Evolutionary conservation across 83 land plant genomes (phyloP).

Genomic region (Isoetes engelmannii): DNA sequence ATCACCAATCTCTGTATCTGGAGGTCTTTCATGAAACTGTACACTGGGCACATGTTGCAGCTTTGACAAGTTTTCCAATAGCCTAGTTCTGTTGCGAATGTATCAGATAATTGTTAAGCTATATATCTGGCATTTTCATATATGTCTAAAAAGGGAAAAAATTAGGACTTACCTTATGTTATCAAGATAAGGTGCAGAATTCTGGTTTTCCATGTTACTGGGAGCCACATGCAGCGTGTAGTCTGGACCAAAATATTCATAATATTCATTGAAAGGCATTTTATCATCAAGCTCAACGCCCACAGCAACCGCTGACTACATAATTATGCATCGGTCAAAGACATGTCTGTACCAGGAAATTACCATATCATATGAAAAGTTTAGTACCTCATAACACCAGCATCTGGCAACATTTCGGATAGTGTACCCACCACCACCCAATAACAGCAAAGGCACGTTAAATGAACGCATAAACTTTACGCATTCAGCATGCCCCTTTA

Average conservation of each 20-base stretch:
- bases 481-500: conserved; percentile 91
- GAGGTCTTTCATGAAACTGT: conserved; percentile 74
- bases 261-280: conserved; percentile 81
- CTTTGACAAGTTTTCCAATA: conserved; percentile 67
- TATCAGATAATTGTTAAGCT: no score
- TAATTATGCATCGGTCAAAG: conserved; percentile 1
- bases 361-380: background rate
- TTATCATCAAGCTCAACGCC: conserved; percentile 80
- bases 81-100: no score
- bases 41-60: conserved; percentile 89
- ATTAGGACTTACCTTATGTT: conserved; percentile 39
- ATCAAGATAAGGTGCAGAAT: conserved; percentile 51
- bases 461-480: conserved; percentile 68
- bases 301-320: conserved; percentile 90
- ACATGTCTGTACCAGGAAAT: background rate
- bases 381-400: conserved; percentile 86
- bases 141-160: background rate
- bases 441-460: conserved; percentile 73
- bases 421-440: conserved; percentile 93
- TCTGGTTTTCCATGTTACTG: conserved; percentile 62
- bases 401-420: conserved; percentile 92
- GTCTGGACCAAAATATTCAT: conserved; percentile 90
- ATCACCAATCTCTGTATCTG: conserved; percentile 67
- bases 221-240: conserved; percentile 71
- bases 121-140: no score